Percentiles rank a stretch among this genome's conserved stretches.
These are phyloP conservation scores for Fusarium sp. DNA, from an alignment of 2,329 filamentous ascomycete genomes.

Conservation along the genomic window DNA sequence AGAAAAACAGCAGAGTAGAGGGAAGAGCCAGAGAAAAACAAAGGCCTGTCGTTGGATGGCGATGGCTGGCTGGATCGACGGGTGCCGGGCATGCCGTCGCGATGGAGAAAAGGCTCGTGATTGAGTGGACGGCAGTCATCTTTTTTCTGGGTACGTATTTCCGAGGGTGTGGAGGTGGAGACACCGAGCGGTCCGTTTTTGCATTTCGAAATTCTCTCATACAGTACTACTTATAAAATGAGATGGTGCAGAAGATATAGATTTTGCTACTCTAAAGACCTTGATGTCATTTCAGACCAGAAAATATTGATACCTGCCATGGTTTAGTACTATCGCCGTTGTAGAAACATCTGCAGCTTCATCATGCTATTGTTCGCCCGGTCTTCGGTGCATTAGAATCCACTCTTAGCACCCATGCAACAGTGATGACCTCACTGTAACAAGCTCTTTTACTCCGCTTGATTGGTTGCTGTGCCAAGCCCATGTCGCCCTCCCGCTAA, in stretches of 20 bases:
- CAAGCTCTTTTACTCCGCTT: constrained; percentile 12
- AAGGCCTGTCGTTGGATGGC: constrained; percentile 27
- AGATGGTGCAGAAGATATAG: background rate
- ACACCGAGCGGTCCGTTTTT: constrained; percentile 43
- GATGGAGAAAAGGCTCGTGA: constrained; percentile 41
- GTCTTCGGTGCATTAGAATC: background rate
- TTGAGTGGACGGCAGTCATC: constrained; percentile 37
- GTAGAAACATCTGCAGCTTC: constrained; percentile 1
- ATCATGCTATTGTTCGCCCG: constrained; percentile 2
- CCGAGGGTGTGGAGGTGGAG: constrained; percentile 44
- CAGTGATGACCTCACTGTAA: constrained; percentile 43
- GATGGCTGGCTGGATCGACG: constrained; percentile 25
- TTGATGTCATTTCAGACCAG: too few relatives aligned
- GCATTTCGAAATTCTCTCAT: constrained; percentile 44
- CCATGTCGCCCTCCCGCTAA: constrained; percentile 7
- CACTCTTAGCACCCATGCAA: constrained; percentile 28
- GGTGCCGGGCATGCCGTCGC: constrained; percentile 44
- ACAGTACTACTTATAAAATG: constrained; percentile 25
- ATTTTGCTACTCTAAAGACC: too few relatives aligned
- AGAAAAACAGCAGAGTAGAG: constrained; percentile 6
- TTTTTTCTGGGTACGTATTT: constrained; percentile 41
- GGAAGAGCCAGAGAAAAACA: constrained; percentile 23
- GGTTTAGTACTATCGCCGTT: background rate
- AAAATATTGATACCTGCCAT: background rate
- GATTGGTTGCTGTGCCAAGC: constrained; percentile 35